These are phyloP conservation scores for Scutellaria galericulata DNA, from an alignment of 257 asterid genomes.

Conservation along the genomic window DNA sequence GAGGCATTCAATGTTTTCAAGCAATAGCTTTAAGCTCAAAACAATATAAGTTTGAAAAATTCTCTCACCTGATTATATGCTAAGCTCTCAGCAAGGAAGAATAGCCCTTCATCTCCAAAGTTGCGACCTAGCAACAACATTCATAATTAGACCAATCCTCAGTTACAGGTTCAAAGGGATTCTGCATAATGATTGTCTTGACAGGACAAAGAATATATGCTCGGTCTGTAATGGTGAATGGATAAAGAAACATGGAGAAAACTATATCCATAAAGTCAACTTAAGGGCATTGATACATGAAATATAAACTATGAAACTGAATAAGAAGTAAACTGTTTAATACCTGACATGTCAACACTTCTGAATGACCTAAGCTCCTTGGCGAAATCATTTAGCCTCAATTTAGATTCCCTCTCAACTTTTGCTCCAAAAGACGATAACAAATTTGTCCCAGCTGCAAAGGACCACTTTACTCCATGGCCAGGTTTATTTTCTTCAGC, in stretches of 20 bases:
- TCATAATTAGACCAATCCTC: slow-evolving; percentile 41
- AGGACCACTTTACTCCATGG: slow-evolving; percentile 76
- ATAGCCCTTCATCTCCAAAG: slow-evolving; percentile 92
- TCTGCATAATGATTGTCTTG: slow-evolving; percentile 10
- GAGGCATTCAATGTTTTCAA: slow-evolving; percentile 21
- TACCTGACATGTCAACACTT: slow-evolving; percentile 93
- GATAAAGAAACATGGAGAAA: slow-evolving; percentile 15
- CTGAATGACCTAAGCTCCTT: slow-evolving; percentile 83
- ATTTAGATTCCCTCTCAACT: slow-evolving; percentile 74
- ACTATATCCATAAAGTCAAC: not conserved
- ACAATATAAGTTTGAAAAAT: not conserved
- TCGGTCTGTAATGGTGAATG: not conserved
- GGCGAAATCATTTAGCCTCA: slow-evolving; percentile 89
- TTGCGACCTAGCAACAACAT: slow-evolving; percentile 68
- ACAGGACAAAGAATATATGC: slow-evolving; percentile 4
- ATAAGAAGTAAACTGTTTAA: slow-evolving; percentile 28
- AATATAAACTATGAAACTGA: slow-evolving; percentile 21
- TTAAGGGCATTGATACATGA: not conserved
- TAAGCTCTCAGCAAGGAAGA: slow-evolving; percentile 91
- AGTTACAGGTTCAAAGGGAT: slow-evolving; percentile 26
- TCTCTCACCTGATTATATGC: slow-evolving; percentile 82
- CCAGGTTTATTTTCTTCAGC: slow-evolving; percentile 60
- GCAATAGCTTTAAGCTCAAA: slow-evolving; percentile 24
- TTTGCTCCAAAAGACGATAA: slow-evolving; percentile 66
- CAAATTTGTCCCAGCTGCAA: slow-evolving; percentile 80